Conservation (phyloP, 2,329 filamentous ascomycete species). For the Drechslerella stenobrocha region DNA sequence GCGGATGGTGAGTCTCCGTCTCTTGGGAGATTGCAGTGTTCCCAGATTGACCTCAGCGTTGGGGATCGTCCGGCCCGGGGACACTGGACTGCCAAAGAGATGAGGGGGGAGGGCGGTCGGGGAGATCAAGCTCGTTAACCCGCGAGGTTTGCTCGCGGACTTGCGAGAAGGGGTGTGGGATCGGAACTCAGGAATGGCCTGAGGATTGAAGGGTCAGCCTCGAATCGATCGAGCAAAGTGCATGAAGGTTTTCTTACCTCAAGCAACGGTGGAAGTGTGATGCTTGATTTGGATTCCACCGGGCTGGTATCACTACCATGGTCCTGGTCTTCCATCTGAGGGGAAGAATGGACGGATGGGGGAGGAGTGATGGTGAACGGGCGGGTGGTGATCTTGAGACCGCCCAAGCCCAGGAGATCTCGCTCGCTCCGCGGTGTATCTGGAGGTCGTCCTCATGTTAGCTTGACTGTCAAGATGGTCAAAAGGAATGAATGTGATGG, state of each 20-base stretch:
- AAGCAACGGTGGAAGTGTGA: slow-evolving; percentile 49
- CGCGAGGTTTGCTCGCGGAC: slow-evolving; percentile 44
- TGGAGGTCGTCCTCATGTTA: slow-evolving; percentile 12
- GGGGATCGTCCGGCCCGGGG: slow-evolving; percentile 40
- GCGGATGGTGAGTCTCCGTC: slow-evolving; percentile 39
- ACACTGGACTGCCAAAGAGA: slow-evolving; percentile 41
- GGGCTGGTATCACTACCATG: slow-evolving; percentile 42
- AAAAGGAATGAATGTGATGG: not conserved
- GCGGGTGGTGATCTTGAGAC: slow-evolving; percentile 44
- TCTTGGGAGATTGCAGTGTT: slow-evolving; percentile 39
- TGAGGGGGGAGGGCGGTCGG: slow-evolving; percentile 46
- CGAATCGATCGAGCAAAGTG: not conserved
- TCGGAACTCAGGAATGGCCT: slow-evolving; percentile 53
- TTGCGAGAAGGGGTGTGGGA: slow-evolving; percentile 50
- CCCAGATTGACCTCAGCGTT: slow-evolving; percentile 41
- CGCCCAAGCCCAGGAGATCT: slow-evolving; percentile 36
- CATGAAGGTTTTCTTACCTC: slow-evolving; percentile 49
- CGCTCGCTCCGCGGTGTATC: slow-evolving; percentile 47
- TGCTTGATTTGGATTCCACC: slow-evolving; percentile 34
- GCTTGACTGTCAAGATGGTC: slow-evolving; percentile 6
- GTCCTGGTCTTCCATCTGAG: slow-evolving; percentile 48
- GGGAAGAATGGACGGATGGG: slow-evolving; percentile 45
- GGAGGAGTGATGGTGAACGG: slow-evolving; percentile 46
- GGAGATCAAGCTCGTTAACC: slow-evolving; percentile 44
- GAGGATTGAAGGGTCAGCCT: not conserved